Evolutionary conservation across 495 filamentous ascomycete genomes (phyloP).

Genomic region (Astrocystis sublimbata): DNA sequence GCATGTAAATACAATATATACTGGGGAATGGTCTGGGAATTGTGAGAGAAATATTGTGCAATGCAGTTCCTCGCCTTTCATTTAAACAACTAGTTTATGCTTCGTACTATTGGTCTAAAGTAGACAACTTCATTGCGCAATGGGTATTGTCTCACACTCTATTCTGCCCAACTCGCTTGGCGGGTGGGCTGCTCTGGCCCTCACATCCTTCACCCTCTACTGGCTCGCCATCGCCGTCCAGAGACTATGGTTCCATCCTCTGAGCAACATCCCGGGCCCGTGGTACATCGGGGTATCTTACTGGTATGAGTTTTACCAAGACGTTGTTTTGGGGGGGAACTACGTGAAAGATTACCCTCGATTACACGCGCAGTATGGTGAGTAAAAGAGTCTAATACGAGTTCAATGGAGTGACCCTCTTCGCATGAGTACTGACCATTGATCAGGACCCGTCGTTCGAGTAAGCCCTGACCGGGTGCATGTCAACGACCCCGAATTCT

Average conservation of each 20-base stretch:
- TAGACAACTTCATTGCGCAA: too few species aligned
- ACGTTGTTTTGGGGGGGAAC: not conserved
- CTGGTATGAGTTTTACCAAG: slow-evolving; percentile 13
- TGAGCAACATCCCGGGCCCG: slow-evolving; percentile 9
- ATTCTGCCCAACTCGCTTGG: too few species aligned
- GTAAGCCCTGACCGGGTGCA: slow-evolving; percentile 5
- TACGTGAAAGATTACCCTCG: slow-evolving; percentile 3
- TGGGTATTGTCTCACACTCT: too few species aligned
- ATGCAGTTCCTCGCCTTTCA: too few species aligned
- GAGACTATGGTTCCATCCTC: not conserved
- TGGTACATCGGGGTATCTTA: not conserved
- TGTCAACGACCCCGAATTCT: slow-evolving; percentile 9
- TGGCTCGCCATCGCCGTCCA: not conserved
- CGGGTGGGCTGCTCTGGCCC: too few species aligned
- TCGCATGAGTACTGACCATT: not conserved
- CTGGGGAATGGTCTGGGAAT: too few species aligned
- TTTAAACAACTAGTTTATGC: too few species aligned
- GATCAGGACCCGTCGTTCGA: slow-evolving; percentile 2
- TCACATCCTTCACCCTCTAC: not conserved
- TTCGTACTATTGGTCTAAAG: too few species aligned
- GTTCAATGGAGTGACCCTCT: not conserved
- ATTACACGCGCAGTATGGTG: slow-evolving; percentile 9
- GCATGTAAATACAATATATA: too few species aligned
- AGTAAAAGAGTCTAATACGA: not conserved
- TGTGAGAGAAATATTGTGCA: too few species aligned